phyloP scores from a whole-genome alignment of 805 yeast genomes.

The Cyberlindnera saturnus region DNA sequence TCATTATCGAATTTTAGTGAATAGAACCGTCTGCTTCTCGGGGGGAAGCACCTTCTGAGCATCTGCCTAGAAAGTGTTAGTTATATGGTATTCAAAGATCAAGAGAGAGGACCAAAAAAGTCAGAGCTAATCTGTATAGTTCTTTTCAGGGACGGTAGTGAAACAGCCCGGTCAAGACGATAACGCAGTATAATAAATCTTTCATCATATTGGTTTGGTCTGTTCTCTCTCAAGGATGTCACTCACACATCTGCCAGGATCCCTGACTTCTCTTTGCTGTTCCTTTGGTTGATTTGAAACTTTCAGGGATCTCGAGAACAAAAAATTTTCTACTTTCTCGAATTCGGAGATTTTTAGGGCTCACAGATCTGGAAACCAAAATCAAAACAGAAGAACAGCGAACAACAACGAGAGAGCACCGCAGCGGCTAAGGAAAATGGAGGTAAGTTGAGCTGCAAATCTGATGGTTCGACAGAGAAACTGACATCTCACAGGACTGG shows the following conservation, averaged over 20 bases:
- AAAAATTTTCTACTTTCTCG: too few relatives aligned
- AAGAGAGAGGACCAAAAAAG: background rate
- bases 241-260: background rate
- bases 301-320: too few relatives aligned
- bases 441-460: too few relatives aligned
- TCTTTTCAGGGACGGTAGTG: conserved; percentile 26
- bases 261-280: too few relatives aligned
- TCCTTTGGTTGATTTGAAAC: too few relatives aligned
- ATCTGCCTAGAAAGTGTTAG: background rate
- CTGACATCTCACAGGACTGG: conserved; percentile 7
- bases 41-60: conserved; percentile 1
- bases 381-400: background rate
- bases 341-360: background rate
- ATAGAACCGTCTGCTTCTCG: background rate
- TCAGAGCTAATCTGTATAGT: conserved; percentile 7
- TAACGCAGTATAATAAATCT: conserved; percentile 26
- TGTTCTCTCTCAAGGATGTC: background rate
- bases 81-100: background rate
- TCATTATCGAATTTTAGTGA: conserved; percentile 16
- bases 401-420: background rate
- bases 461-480: background rate
- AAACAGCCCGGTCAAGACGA: conserved; percentile 29
- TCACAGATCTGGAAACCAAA: background rate
- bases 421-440: too few relatives aligned
- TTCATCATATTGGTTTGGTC: conserved; percentile 14